Base-by-base conservation (phyloP, 2,329 filamentous ascomycete species). In the Fusarium musae region DNA sequence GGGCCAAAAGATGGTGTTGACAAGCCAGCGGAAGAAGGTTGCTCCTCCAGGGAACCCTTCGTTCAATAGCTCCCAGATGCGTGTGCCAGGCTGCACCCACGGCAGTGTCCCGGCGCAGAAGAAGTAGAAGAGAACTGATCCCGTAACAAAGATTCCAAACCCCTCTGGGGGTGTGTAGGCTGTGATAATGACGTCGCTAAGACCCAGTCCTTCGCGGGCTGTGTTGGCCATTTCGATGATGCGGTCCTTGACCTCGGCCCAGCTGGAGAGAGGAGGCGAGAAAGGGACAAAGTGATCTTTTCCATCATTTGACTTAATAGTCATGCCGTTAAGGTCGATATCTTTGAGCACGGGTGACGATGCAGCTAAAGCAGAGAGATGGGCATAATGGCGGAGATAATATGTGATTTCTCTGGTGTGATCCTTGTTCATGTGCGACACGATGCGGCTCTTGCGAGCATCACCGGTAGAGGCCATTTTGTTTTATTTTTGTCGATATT, bases 351-450 rank as follows among this genome's bases (percentile, higher is more conserved):
- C 82, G 26, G 93, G 90, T 26, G 85, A 83, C 64, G 88, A 83
- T 56, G 92, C 87, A 56, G 87, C 83, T 67, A 83, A 81, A 12
- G 87, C 78, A 21, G 91, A 87, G 49, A 93, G 84, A 21, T 85
- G 81, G 79, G 85, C 86, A 84, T 91, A 94, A 81, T 94, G 89
- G 72, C 91, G 91, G n/a, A 97, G 89, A 82, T 95, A 97, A 79
- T 92, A 88, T 64, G 88, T 84, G 56, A 97, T 90, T 65, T 94
- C 93, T 75, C 90, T 87, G 58, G 87, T 85, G 83, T 97, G 96
- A 82, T 96, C 93, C 47, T 85, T 85, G 84, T 98, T 97, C 93
- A 98, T 96, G 85, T 98, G 95, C 39, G 86, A 86, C 79, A 96
- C 89, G 81, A 85, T 84, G 75, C 83, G 82, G 43, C 75, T 73